phyloP scores from a whole-genome alignment of 345 rosid genomes.

The Microcos paniculata region DNA sequence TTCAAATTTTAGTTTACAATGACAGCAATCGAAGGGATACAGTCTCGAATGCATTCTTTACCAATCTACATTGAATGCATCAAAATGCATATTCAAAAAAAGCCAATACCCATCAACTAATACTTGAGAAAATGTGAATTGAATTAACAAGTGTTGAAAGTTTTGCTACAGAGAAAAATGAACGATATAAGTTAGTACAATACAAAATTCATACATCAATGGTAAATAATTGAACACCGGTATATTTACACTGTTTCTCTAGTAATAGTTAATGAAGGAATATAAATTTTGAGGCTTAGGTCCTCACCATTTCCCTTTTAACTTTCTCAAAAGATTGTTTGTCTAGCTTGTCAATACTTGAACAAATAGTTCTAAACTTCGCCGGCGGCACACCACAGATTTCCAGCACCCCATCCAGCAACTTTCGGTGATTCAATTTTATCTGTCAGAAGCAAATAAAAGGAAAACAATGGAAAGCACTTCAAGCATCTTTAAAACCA shows the following conservation, averaged over 20 bases:
- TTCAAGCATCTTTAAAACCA: slow-evolving; percentile 1
- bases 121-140: background rate
- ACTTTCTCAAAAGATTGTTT: slow-evolving; percentile 86
- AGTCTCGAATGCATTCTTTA: background rate
- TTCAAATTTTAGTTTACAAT: background rate
- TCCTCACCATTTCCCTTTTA: slow-evolving; percentile 80
- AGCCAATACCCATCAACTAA: background rate
- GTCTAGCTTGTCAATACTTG: slow-evolving; percentile 92
- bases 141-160: background rate
- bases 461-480: background rate
- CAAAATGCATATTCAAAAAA: background rate
- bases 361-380: slow-evolving; percentile 91
- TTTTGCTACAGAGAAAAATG: background rate
- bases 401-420: slow-evolving; percentile 93
- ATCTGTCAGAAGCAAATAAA: slow-evolving; percentile 41
- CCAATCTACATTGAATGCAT: background rate
- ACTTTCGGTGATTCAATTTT: slow-evolving; percentile 85
- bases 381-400: slow-evolving; percentile 92
- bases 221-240: background rate
- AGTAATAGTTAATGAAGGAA: background rate
- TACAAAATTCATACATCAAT: background rate
- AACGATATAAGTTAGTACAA: background rate
- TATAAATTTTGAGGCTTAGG: background rate
- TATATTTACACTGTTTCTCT: background rate
- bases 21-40: background rate